Evolutionary conservation across 1,284 basidiomycete genomes (phyloP), one percentile per base, ranked within the genome.

Genomic region (Cryptococcus wingfieldii): DNA sequence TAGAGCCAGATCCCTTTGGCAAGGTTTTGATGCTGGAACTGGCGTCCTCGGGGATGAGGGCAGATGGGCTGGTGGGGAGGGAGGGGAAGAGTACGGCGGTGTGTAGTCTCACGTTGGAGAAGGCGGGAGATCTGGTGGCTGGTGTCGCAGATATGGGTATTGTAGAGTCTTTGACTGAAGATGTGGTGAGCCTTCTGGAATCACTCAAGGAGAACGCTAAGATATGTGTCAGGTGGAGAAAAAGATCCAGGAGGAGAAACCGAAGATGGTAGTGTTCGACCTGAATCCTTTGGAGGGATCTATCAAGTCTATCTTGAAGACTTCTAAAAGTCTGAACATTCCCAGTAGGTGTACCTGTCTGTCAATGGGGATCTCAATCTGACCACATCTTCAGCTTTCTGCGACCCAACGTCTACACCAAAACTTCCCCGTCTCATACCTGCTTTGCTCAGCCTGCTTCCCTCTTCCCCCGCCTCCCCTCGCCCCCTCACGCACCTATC

Each of bases 81-180:
- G n/a, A 19, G 3, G 62, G 49, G 2, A 38, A 47, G 41, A 54
- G 51, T 19, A 61, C 64, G 8, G 62, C 62, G 14, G 64, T 58
- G 57, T 63, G 93, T 77, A 91, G 87, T 62, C 84, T 97, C 78
- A 78, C 92, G 39, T 78, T 98, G 44, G 87, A 92, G 68, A 75
- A 76, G 23, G 71, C 79, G 10, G 92, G 93, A 0, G 83, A 84
- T 53, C 80, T 98, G 10, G 79, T 87, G 2, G 83, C 83, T 18
- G 96, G 96, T 6, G 84, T 98, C 5, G 91, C 94, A 5, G 94
- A 97, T 72, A 97, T 98, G 89, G 83, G 80, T 41, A 86, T 92
- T 42, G 83, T 85, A 8, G 78, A 83, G 51, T 69, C 76, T 1
- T 69, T 90, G 44, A 71, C 79, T 38, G 74, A 73, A 18, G 70